Percentiles rank a stretch among this genome's conserved stretches.
Conservation (phyloP, 1,284 basidiomycete genomes). For the Veloporphyrellus conicus region DNA sequence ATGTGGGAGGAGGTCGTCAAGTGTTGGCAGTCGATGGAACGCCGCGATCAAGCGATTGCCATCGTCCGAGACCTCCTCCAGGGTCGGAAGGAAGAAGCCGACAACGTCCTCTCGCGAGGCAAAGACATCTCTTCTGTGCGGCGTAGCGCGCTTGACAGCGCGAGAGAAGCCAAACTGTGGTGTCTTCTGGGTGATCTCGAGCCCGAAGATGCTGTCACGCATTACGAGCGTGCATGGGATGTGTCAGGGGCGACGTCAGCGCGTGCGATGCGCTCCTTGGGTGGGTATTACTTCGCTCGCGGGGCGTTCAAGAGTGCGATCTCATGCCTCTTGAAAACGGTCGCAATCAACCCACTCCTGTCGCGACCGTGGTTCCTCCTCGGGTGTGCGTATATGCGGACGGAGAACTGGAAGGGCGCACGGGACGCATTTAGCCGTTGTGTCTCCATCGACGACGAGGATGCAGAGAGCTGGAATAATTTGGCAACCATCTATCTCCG, state of each 20-base stretch:
- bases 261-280: conserved; percentile 87
- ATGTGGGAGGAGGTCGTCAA: conserved; percentile 96
- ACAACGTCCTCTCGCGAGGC: conserved; percentile 62
- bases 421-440: conserved; percentile 82
- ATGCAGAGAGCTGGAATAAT: conserved; percentile 98
- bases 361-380: conserved; percentile 93
- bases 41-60: conserved; percentile 67
- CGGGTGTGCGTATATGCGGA: conserved; percentile 81
- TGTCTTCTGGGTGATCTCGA: conserved; percentile 94
- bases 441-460: conserved; percentile 90
- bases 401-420: conserved; percentile 81
- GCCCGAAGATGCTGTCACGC: conserved; percentile 56
- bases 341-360: conserved; percentile 85
- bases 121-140: conserved; percentile 46
- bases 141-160: conserved; percentile 53
- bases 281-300: conserved; percentile 75
- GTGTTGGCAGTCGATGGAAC: conserved; percentile 80
- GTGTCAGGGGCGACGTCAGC: conserved; percentile 77
- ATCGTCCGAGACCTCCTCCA: conserved; percentile 82
- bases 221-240: conserved; percentile 85
- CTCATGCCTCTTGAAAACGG: conserved; percentile 67
- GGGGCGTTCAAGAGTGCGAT: conserved; percentile 64
- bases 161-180: conserved; percentile 89
- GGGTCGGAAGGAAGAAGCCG: conserved; percentile 78
- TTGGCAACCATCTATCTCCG: conserved; percentile 92